Conservation (phyloP, 2,329 filamentous ascomycete genomes). For the Trichoderma guizhouense region DNA sequence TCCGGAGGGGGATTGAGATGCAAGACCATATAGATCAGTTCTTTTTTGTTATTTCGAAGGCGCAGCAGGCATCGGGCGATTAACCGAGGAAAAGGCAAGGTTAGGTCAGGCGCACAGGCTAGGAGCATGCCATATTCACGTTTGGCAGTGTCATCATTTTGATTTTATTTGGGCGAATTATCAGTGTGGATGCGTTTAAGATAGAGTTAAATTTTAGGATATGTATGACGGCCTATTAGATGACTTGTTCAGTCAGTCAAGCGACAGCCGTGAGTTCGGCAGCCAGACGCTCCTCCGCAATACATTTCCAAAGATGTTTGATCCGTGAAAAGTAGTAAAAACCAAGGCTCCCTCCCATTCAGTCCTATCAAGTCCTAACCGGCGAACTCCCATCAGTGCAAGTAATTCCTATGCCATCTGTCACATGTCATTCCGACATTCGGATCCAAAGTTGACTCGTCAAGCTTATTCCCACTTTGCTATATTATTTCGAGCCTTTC, state of each 20-base stretch:
- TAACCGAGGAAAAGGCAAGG: not conserved
- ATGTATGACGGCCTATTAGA: not conserved
- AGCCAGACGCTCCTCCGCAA: not conserved
- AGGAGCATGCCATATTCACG: not conserved
- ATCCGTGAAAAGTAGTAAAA: not conserved
- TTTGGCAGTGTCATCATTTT: not conserved
- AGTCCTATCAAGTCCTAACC: not conserved
- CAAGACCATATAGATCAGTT: not conserved
- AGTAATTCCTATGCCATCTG: not conserved
- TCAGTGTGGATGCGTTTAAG: not conserved
- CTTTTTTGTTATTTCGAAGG: not conserved
- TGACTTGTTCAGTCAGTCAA: not conserved
- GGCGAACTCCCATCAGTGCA: not conserved
- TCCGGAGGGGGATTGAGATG: not conserved
- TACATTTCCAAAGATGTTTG: not conserved
- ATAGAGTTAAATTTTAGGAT: constrained; percentile 5
- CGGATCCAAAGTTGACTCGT: not conserved
- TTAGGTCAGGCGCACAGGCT: not conserved
- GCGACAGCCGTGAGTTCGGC: not conserved
- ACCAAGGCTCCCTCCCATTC: not conserved
- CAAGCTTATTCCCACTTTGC: not conserved
- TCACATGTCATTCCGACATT: not conserved
- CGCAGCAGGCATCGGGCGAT: not conserved
- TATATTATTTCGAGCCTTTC: constrained; percentile 6
- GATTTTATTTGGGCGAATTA: not conserved